These are phyloP conservation scores for Pythium dissimile DNA, from an alignment of 352 stramenopile species.

Conservation along the genomic window DNA sequence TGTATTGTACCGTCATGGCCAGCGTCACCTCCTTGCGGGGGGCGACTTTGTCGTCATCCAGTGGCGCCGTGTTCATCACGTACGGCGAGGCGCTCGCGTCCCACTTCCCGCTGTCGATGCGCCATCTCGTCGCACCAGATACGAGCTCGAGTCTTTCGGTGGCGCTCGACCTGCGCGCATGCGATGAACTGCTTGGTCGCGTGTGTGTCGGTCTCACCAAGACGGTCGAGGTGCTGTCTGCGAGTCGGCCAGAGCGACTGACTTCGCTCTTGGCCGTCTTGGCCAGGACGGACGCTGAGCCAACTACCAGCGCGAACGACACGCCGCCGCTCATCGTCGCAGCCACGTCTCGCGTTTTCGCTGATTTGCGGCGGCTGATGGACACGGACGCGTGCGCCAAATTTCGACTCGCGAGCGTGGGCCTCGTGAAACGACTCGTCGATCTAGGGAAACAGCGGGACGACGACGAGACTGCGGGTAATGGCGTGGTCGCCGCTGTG, in stretches of 20 bases:
- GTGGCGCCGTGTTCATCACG: conserved; percentile 18
- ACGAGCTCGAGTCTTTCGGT: conserved; percentile 8
- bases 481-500: conserved; percentile 8
- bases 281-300: no score
- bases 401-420: conserved; percentile 33
- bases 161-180: conserved; percentile 3
- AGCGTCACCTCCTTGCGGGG: no score
- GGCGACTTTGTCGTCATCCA: no score
- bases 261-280: no score
- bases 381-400: conserved; percentile 24
- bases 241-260: not conserved
- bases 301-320: no score
- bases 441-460: conserved; percentile 13
- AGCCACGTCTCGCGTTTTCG: not conserved
- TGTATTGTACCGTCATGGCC: no score
- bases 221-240: not conserved
- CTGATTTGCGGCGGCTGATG: conserved; percentile 8
- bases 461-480: not conserved
- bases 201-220: conserved; percentile 9
- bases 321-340: no score
- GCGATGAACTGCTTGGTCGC: conserved; percentile 10
- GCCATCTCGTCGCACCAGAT: conserved; percentile 12
- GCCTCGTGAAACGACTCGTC: conserved; percentile 39
- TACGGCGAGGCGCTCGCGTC: conserved; percentile 15
- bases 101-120: conserved; percentile 20